Evolutionary conservation across 1,139 yeast species (phyloP).

Genomic region (Saccharomyces hybrid): DNA sequence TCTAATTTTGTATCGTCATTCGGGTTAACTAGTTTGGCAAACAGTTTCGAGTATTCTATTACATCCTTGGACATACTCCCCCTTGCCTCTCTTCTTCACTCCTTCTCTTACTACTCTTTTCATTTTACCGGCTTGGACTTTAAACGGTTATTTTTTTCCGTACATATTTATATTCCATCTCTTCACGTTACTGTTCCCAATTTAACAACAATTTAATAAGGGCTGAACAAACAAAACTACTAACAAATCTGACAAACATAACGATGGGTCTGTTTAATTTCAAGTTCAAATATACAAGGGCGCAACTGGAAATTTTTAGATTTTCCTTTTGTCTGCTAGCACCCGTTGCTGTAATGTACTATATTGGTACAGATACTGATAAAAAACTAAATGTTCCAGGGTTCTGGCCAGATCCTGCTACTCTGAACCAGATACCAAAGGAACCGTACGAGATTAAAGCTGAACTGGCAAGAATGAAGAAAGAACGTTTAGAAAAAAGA

Average conservation of each 20-base stretch:
- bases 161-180: neutral
- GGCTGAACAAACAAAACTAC: neutral
- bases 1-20: conserved; percentile 17
- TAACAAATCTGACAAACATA: neutral
- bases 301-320: conserved; percentile 63
- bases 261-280: conserved; percentile 4
- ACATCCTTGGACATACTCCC: neutral
- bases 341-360: conserved; percentile 85
- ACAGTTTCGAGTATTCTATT: conserved; percentile 22
- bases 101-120: neutral
- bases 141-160: neutral
- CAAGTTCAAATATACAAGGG: conserved; percentile 35
- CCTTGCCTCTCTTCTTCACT: neutral
- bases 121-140: neutral
- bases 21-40: conserved; percentile 15
- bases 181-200: too few relatives aligned
- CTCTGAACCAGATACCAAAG: conserved; percentile 83
- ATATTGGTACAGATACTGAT: conserved; percentile 85
- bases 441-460: conserved; percentile 89
- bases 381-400: conserved; percentile 87
- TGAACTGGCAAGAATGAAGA: conserved; percentile 77
- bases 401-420: conserved; percentile 94
- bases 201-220: neutral
- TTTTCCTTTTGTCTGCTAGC: conserved; percentile 80
- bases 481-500: conserved; percentile 67